These are phyloP conservation scores for Ailanthus altissimus DNA, from an alignment of 345 rosid genomes.

Conservation along the genomic window DNA sequence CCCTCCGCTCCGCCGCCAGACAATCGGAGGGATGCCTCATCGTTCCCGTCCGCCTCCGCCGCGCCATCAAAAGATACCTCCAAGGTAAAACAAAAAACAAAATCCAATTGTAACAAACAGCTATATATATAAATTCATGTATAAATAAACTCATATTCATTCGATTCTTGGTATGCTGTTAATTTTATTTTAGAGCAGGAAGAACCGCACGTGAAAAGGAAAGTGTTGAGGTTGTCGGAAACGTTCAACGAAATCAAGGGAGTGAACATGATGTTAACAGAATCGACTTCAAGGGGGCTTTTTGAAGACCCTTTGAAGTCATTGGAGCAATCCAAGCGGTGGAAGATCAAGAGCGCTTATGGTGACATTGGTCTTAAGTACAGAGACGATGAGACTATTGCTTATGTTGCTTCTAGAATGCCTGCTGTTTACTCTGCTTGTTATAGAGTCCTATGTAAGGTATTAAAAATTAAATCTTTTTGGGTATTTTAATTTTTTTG, in stretches of 20 bases:
- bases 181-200: constrained; percentile 53
- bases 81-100: constrained; percentile 40
- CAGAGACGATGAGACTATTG: constrained; percentile 77
- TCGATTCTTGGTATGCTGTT: background rate
- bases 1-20: constrained; percentile 65
- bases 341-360: constrained; percentile 84
- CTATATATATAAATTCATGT: background rate
- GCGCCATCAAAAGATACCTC: constrained; percentile 81
- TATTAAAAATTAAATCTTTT: constrained; percentile 16
- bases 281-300: constrained; percentile 61
- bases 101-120: too few species aligned
- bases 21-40: constrained; percentile 71
- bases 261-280: constrained; percentile 50
- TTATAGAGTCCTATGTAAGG: constrained; percentile 77
- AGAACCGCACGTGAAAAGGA: constrained; percentile 79
- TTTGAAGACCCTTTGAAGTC: constrained; percentile 85
- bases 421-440: constrained; percentile 94
- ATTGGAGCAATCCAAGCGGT: constrained; percentile 63
- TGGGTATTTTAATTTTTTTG: background rate
- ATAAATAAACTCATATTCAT: background rate
- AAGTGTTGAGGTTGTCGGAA: constrained; percentile 67
- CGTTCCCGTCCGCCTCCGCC: constrained; percentile 81
- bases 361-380: constrained; percentile 84
- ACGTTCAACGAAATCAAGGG: constrained; percentile 72
- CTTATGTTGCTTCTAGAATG: constrained; percentile 96